Evolutionary conservation across 306 rosid species (phyloP).

Genomic region (Cucumis sativus): DNA sequence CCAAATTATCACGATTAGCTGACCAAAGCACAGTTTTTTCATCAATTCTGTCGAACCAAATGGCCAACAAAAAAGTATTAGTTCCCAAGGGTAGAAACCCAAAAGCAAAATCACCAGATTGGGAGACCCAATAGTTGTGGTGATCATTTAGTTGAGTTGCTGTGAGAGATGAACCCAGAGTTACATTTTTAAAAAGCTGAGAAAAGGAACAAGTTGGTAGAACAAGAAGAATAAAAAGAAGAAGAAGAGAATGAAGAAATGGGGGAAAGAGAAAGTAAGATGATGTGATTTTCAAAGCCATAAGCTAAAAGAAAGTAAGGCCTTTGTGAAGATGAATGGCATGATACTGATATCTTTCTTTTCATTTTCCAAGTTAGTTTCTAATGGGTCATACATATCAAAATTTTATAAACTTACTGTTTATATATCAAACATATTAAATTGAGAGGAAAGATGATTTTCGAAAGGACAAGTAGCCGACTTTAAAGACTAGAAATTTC

Average conservation of each 20-base stretch:
- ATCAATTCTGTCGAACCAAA: conserved; percentile 27
- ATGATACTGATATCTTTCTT: no score
- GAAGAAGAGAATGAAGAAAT: not conserved
- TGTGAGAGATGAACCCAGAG: not conserved
- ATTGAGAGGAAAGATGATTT: no score
- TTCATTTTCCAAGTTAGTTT: no score
- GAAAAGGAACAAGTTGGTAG: conserved; percentile 1
- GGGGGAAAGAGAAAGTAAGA: not conserved
- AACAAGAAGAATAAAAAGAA: not conserved
- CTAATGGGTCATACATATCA: no score
- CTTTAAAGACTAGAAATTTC: no score
- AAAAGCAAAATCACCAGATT: conserved; percentile 34
- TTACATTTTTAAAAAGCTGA: conserved; percentile 8
- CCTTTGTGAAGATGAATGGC: not conserved
- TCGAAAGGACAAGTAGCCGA: no score
- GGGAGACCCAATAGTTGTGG: conserved; percentile 10
- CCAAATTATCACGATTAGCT: conserved; percentile 14
- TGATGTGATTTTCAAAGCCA: not conserved
- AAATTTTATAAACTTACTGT: no score
- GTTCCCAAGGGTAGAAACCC: conserved; percentile 19
- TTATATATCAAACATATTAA: no score
- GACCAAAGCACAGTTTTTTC: conserved; percentile 36
- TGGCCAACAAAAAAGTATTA: conserved; percentile 26
- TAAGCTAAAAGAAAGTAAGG: not conserved
- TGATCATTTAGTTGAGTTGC: not conserved